Percentiles rank a stretch among this genome's conserved stretches.
Evolutionary conservation across 345 rosid species (phyloP).

Genomic region (Rhizophora mangle): DNA sequence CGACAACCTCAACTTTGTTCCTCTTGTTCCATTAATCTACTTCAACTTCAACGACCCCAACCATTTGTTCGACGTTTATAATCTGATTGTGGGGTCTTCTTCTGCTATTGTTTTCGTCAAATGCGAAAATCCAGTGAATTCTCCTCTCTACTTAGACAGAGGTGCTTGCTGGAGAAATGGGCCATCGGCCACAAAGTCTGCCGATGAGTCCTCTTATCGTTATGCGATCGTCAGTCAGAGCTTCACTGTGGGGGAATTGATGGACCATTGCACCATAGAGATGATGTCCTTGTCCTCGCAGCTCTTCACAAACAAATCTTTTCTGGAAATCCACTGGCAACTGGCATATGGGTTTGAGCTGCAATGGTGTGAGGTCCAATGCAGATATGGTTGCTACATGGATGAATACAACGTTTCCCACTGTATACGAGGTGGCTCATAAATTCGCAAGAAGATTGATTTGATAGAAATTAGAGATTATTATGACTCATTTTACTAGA

Average conservation of each 20-base stretch:
- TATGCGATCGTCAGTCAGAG: neutral
- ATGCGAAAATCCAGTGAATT: neutral
- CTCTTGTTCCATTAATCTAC: no score
- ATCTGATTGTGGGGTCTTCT: no score
- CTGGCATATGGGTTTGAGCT: slow-evolving; percentile 13
- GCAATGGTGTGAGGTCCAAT: neutral
- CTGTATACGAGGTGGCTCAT: no score
- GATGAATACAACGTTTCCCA: no score
- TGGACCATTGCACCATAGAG: neutral
- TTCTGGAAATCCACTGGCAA: neutral
- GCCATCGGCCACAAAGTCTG: neutral
- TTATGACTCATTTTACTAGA: no score
- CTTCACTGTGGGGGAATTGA: neutral
- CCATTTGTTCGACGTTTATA: no score
- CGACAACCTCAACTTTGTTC: no score
- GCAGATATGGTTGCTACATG: no score
- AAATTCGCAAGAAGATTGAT: no score
- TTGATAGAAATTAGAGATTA: no score
- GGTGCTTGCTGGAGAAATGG: neutral
- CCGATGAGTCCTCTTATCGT: neutral
- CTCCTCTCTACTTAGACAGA: neutral
- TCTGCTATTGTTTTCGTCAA: no score
- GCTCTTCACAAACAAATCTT: neutral
- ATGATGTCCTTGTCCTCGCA: neutral
- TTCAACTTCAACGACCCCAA: no score